Percentiles rank a stretch among this genome's conserved stretches.
Evolutionary conservation across 2,329 filamentous ascomycete genomes (phyloP).

Genomic region (Colletotrichum sp.): DNA sequence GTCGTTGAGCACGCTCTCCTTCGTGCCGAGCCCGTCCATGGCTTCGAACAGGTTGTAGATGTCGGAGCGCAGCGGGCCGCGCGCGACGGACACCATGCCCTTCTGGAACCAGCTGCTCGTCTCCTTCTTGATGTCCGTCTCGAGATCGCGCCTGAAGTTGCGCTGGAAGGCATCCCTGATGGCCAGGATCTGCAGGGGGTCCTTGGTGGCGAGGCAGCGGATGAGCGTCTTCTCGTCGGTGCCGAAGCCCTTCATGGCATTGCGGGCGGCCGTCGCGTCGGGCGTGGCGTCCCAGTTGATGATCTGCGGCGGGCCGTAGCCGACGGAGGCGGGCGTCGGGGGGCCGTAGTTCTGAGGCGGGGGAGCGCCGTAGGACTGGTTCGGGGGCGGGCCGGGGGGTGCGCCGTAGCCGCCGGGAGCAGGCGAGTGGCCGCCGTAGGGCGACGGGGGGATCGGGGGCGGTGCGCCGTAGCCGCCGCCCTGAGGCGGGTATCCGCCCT

Average conservation of each 20-base stretch:
- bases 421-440: slow-evolving; percentile 32
- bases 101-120: slow-evolving; percentile 76
- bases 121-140: slow-evolving; percentile 79
- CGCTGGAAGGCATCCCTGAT: slow-evolving; percentile 72
- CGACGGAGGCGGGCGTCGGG: slow-evolving; percentile 67
- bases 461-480: slow-evolving; percentile 42
- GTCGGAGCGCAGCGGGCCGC: slow-evolving; percentile 82
- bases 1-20: slow-evolving; percentile 86
- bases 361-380: slow-evolving; percentile 41
- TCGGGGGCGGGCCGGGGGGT: slow-evolving; percentile 21
- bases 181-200: slow-evolving; percentile 77
- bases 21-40: slow-evolving; percentile 82
- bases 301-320: slow-evolving; percentile 75
- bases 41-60: slow-evolving; percentile 73
- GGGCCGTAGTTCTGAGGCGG: slow-evolving; percentile 38
- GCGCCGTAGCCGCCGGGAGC: slow-evolving; percentile 28
- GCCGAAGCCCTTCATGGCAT: slow-evolving; percentile 92
- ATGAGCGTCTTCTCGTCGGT: slow-evolving; percentile 86
- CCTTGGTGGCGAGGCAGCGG: slow-evolving; percentile 70
- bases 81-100: slow-evolving; percentile 75
- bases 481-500: slow-evolving; percentile 39
- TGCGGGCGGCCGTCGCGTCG: slow-evolving; percentile 75
- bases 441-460: slow-evolving; percentile 30
- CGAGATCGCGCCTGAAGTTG: slow-evolving; percentile 69
- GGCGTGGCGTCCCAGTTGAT: slow-evolving; percentile 71